Base-by-base conservation (phyloP, 106 monocot species). In the Apostasia ramifera region DNA sequence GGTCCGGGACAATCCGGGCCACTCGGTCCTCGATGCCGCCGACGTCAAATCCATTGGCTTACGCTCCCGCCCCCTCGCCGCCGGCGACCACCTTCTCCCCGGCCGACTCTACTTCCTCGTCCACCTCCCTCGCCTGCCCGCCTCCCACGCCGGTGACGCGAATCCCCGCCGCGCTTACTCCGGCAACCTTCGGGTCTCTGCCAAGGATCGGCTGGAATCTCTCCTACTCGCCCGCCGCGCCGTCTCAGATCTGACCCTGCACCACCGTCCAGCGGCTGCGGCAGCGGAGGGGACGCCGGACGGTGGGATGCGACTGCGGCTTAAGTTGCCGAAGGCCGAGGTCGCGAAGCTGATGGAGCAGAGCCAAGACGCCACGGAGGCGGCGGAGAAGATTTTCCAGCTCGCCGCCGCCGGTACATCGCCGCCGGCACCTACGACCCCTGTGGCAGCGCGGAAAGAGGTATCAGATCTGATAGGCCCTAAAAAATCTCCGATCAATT, bases 171-270 rank as follows among this genome's bases (percentile, higher is more conserved):
- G 86, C 13, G 73, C 82, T 0, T 77, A 68, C 53, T 85, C 85
- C 12, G 89, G 85, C 0, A 69, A 74, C 61, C 71, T 89, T 2
- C 79, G 71, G 26, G 53, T 80, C 6, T 59, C 77, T 10, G 85
- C 89, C 7, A 80, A 72, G 69, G 89, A 89, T 51, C 57, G 89
- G 44, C 75, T 89, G 1, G 89, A 89, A 53, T 78, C 80, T 38
- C 65, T 89, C 53, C 70, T 63, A 78, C 77, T 89, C 41, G 66
- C 80, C 6, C 77, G 82, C 46, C 77, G 67, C 8, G 51, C 67
- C 9, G 67, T 68, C 8, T 68, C 67, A 3, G 53, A 68, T 53
- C 67, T 53, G 5, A 12, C 67, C 26, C 9, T 68, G 12, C 53
- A 65, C n/a, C 65, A 65, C 65, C 10, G 48, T 2, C 46, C 47